Evolutionary conservation across 1,284 basidiomycete species (phyloP).

Genomic region (Puccinia hordei): DNA sequence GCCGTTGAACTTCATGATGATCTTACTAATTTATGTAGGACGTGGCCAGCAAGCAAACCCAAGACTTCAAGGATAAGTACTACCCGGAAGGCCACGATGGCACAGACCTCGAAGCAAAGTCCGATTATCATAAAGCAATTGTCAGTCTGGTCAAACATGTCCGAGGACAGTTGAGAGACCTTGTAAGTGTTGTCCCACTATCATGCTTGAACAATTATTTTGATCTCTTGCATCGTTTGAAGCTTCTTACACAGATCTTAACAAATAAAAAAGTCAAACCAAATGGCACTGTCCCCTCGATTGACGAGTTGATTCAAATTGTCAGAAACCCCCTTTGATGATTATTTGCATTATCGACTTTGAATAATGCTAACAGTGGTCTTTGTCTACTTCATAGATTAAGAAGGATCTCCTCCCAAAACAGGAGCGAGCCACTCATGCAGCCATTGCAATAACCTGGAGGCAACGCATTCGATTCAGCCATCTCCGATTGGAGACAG

Average conservation of each 20-base stretch:
- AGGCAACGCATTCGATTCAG: neutral
- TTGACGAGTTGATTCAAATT: neutral
- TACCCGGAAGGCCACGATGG: neutral
- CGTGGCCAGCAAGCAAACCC: neutral
- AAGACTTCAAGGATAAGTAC: neutral
- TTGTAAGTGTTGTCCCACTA: neutral
- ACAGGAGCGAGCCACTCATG: neutral
- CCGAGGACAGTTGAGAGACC: neutral
- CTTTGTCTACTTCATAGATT: neutral
- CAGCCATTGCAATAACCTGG: neutral
- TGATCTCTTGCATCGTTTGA: neutral
- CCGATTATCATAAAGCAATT: neutral
- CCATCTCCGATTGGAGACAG: conserved; percentile 8
- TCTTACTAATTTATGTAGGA: conserved; percentile 1
- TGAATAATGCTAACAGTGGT: neutral
- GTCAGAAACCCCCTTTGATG: neutral
- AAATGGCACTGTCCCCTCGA: neutral
- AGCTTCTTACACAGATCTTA: neutral
- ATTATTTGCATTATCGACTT: neutral
- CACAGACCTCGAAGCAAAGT: neutral
- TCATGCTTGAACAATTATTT: neutral
- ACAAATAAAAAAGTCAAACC: neutral
- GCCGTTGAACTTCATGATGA: neutral
- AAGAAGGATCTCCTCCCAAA: neutral
- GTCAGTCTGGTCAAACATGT: neutral